Evolutionary conservation across 2,329 filamentous ascomycete genomes (phyloP).

Genomic region (Lasiodiplodia gonubiensis): DNA sequence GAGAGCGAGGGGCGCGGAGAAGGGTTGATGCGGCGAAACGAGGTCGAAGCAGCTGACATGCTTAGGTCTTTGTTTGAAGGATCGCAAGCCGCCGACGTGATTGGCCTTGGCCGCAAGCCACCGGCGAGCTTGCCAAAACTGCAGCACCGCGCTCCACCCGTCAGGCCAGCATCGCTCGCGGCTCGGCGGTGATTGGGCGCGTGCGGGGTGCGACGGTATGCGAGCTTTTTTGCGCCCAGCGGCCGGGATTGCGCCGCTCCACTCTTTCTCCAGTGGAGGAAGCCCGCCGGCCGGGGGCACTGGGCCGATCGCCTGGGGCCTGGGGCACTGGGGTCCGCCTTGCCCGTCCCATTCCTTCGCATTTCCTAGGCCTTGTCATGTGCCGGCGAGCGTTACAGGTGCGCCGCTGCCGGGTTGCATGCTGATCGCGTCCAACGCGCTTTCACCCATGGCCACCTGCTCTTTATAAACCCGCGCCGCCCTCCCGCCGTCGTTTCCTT

Average conservation of each 20-base stretch:
- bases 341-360: conserved; percentile 12
- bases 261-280: conserved; percentile 22
- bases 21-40: conserved; percentile 1
- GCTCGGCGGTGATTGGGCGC: conserved; percentile 11
- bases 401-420: neutral
- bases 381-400: conserved; percentile 16
- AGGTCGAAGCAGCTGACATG: conserved; percentile 10
- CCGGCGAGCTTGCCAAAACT: conserved; percentile 16
- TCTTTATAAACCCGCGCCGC: conserved; percentile 24
- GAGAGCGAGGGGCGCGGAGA: conserved; percentile 5
- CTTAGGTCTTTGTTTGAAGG: conserved; percentile 4
- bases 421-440: conserved; percentile 1
- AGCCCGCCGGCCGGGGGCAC: neutral
- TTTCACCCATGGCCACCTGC: neutral
- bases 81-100: conserved; percentile 11
- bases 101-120: conserved; percentile 22
- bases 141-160: conserved; percentile 4
- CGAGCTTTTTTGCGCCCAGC: neutral
- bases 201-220: neutral
- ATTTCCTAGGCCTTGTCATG: conserved; percentile 18
- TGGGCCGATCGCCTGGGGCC: conserved; percentile 21
- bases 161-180: conserved; percentile 8
- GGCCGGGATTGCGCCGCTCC: conserved; percentile 17
- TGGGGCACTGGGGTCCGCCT: conserved; percentile 15
- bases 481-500: neutral